Evolutionary conservation across 164 flowering plant species (phyloP).

Genomic region (Stephania japonica): DNA sequence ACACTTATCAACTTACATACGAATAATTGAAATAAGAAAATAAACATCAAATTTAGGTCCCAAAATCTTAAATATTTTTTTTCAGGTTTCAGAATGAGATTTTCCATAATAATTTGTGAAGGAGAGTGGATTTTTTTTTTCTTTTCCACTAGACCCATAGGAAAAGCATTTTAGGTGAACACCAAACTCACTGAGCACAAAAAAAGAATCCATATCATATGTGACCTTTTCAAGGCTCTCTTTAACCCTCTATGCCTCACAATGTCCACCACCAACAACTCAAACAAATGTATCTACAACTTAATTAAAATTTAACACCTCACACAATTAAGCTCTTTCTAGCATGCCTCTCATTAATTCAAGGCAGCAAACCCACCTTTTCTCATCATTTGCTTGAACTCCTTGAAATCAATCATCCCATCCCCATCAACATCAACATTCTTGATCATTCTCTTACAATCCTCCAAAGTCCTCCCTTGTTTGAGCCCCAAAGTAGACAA

Average conservation of each 20-base stretch:
- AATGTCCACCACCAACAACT: neutral
- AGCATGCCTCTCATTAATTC: constrained; percentile 6
- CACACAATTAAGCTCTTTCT: neutral
- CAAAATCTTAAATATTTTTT: too few species aligned
- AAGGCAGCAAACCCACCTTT: constrained; percentile 37
- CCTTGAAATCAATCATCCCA: constrained; percentile 45
- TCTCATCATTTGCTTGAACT: constrained; percentile 56
- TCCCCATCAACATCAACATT: constrained; percentile 58
- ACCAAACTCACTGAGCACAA: neutral
- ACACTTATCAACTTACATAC: too few species aligned
- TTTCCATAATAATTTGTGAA: neutral
- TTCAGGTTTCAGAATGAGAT: neutral
- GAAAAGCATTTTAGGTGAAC: neutral
- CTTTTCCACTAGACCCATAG: neutral
- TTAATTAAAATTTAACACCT: neutral
- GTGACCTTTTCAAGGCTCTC: neutral
- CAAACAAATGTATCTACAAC: constrained; percentile 1
- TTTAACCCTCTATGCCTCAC: too few species aligned
- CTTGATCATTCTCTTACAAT: constrained; percentile 48
- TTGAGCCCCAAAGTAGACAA: constrained; percentile 42
- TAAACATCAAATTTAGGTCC: too few species aligned
- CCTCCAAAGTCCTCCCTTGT: constrained; percentile 42
- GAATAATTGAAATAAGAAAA: too few species aligned
- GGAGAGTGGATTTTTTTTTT: neutral
- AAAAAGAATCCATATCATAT: neutral